Evolutionary conservation across 352 stramenopile genomes (phyloP), one percentile per base, ranked within the genome.

Genomic region (Globisporangium nodosum): DNA sequence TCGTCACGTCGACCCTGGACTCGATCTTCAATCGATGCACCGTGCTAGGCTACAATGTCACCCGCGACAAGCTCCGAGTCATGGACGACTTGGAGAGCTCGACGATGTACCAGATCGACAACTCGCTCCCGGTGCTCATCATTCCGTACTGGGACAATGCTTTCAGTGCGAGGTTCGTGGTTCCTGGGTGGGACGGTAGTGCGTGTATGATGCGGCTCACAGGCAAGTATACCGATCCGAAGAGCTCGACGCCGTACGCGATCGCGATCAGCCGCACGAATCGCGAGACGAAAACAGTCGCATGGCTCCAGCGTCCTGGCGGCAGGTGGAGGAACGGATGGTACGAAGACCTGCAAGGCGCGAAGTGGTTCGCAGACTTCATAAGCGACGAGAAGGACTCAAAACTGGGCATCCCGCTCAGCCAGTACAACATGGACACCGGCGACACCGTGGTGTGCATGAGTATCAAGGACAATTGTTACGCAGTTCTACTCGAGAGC

Each of bases 251-350:
- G 18, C 33, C 56, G 18, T 33, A 54, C n/a, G 47, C 27, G 5
- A 18, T 63, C 20, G 55, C 16, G 3, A 27, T 69, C 1, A 48
- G 58, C 9, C 62, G 68, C 2, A 37, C 52, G 0, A 31, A 54
- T 18, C 65, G 65, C 3, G 60, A 69, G 27, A 0, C n/a, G 2
- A 76, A 76, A 53, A 73, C 68, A 20, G 40, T 31, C 4, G 53
- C 65, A 27, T 74, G 60, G 61, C 68, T 79, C 0, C 18, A 35
- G 1, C 54, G 51, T 15, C 54, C 63, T 1, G 58, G 52, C 5
- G 70, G 70, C 0, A 30, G 52, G 7, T 79, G 70, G 70, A 49
- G 55, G 5, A 76, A 76, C 37, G 70, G 70, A 0, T 79, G 70
- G 70, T 76, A 76, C 45, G 67, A 68, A 51, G 66, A 74, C 33